Conservation (phyloP, 768 basidiomycete species). For the Phaeotremella fagi region DNA sequence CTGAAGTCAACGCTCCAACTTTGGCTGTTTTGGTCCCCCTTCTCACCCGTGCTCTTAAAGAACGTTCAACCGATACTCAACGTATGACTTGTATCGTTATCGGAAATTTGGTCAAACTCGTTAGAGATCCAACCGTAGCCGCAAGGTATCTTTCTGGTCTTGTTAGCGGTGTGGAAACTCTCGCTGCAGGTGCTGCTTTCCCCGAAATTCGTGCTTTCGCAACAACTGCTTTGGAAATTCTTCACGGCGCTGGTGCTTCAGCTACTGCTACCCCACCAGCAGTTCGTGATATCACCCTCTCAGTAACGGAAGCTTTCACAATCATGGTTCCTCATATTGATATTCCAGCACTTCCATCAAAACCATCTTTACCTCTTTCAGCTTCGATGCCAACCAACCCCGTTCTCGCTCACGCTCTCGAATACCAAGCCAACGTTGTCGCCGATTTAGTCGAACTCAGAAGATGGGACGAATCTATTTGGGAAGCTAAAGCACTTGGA, state of each 20-base stretch:
- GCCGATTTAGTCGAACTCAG: constrained; percentile 64
- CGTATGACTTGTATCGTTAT: constrained; percentile 89
- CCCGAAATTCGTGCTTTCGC: constrained; percentile 97
- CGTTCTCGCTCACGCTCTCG: constrained; percentile 59
- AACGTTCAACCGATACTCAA: constrained; percentile 93
- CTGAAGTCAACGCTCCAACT: constrained; percentile 94
- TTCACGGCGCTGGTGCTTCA: constrained; percentile 79
- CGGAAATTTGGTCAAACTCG: constrained; percentile 95
- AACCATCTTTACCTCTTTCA: constrained; percentile 53
- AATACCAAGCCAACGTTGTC: constrained; percentile 68
- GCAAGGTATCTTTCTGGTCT: constrained; percentile 81
- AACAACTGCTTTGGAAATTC: constrained; percentile 70
- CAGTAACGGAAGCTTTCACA: constrained; percentile 58
- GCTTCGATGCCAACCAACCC: constrained; percentile 55
- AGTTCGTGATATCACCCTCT: constrained; percentile 64
- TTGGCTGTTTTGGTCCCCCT: constrained; percentile 92
- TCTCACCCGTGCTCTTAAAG: constrained; percentile 81
- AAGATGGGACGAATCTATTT: constrained; percentile 45
- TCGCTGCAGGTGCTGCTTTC: constrained; percentile 86
- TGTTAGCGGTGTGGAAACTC: constrained; percentile 83
- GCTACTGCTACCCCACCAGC: constrained; percentile 63
- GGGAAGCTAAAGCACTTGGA: constrained; percentile 60
- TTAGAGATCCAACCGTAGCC: constrained; percentile 82
- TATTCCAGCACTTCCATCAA: constrained; percentile 52
- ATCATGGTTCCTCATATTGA: constrained; percentile 61